Conservation (phyloP, 768 basidiomycete genomes). For the Jaapia argillacea region DNA sequence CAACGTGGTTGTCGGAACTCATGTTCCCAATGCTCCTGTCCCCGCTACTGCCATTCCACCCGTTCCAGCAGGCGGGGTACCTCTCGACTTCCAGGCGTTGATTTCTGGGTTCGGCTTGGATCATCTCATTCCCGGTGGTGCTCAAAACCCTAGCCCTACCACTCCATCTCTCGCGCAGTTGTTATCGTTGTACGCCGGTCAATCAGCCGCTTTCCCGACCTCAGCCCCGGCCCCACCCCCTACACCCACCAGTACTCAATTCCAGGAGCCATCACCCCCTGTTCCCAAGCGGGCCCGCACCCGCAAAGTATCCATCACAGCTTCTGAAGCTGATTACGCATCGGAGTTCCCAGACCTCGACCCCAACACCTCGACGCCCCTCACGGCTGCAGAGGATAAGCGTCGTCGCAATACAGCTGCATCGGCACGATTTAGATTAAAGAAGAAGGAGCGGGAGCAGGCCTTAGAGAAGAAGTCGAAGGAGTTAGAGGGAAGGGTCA, state of each 20-base stretch:
- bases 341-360: constrained; percentile 12
- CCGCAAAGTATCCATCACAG: constrained; percentile 36
- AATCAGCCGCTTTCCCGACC: constrained; percentile 10
- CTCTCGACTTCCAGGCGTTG: not conserved
- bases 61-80: constrained; percentile 22
- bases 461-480: constrained; percentile 80
- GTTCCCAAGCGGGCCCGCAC: constrained; percentile 12
- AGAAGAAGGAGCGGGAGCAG: constrained; percentile 93
- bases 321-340: constrained; percentile 21
- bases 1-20: constrained; percentile 44
- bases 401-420: constrained; percentile 91
- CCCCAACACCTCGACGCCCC: constrained; percentile 11
- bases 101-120: constrained; percentile 23
- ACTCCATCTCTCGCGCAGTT: constrained; percentile 63
- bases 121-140: constrained; percentile 23
- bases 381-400: constrained; percentile 74
- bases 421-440: constrained; percentile 85
- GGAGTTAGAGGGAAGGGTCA: constrained; percentile 72
- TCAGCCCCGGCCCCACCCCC: constrained; percentile 18
- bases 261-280: constrained; percentile 6
- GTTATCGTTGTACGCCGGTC: constrained; percentile 43
- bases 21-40: constrained; percentile 19
- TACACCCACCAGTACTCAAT: constrained; percentile 9
- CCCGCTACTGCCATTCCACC: constrained; percentile 22
- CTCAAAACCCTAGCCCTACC: constrained; percentile 24